Percentiles rank a stretch among this genome's conserved stretches.
phyloP scores from a whole-genome alignment of 176 grass and related monocot genomes.

The Phoenix dactylifera region DNA sequence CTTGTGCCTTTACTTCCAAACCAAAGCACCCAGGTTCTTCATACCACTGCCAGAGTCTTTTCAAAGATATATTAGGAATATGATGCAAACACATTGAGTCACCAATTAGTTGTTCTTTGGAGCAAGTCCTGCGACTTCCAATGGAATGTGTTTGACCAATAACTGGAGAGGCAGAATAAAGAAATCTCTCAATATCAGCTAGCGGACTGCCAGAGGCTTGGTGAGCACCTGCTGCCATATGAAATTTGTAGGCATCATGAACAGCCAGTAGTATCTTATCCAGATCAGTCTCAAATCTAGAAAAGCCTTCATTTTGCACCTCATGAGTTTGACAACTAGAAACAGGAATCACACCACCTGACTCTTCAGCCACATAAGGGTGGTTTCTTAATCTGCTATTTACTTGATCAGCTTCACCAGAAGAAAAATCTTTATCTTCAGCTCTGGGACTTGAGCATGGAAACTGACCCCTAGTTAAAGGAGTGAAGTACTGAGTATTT shows the following conservation, averaged over 20 bases:
- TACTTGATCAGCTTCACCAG: neutral
- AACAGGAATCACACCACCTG: neutral
- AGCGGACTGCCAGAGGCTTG: constrained; percentile 24
- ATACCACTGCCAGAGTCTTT: constrained; percentile 69
- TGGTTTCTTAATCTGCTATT: neutral
- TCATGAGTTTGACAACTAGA: constrained; percentile 10
- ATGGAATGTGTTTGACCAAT: constrained; percentile 13
- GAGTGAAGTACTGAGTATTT: neutral
- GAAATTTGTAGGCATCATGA: constrained; percentile 20
- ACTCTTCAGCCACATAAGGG: neutral
- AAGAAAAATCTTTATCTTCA: neutral
- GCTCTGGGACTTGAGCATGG: neutral
- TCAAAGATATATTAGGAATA: constrained; percentile 37
- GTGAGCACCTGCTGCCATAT: constrained; percentile 26
- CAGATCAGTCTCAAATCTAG: constrained; percentile 25
- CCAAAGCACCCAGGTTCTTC: constrained; percentile 75
- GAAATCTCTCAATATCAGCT: constrained; percentile 59
- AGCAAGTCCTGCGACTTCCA: constrained; percentile 19
- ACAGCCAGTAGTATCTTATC: constrained; percentile 52
- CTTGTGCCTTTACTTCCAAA: constrained; percentile 60
- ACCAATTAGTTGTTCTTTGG: constrained; percentile 18
- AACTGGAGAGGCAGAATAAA: constrained; percentile 57
- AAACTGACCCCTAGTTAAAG: neutral
- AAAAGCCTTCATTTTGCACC: constrained; percentile 18
- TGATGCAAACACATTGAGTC: constrained; percentile 26